A percentile compares a stretch with the other conserved stretches of the same genome.
phyloP scores from a whole-genome alignment of 768 basidiomycete genomes.

The Agaricus sinodeliciosus region DNA sequence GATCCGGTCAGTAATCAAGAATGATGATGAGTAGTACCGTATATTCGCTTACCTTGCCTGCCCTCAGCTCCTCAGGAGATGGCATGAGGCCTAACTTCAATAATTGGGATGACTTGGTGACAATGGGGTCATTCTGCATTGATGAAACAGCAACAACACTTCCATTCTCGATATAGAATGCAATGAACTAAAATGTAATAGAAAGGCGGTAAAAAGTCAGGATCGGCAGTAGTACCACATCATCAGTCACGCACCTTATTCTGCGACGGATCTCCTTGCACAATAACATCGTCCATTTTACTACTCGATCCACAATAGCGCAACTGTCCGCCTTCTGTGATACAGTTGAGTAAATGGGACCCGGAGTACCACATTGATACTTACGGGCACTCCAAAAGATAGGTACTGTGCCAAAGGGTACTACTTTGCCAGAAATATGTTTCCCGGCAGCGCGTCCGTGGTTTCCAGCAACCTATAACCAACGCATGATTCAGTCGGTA shows the following conservation, averaged over 20 bases:
- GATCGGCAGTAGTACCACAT: background rate
- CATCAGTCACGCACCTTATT: conserved; percentile 51
- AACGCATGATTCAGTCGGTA: background rate
- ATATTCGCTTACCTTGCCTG: conserved; percentile 52
- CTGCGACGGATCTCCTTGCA: conserved; percentile 68
- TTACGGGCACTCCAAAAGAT: conserved; percentile 92
- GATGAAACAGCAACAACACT: conserved; percentile 64
- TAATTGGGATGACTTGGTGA: conserved; percentile 72
- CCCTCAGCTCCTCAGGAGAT: conserved; percentile 60
- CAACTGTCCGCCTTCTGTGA: conserved; percentile 74
- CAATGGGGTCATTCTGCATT: conserved; percentile 82
- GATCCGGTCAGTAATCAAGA: background rate
- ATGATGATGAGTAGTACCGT: too few species aligned
- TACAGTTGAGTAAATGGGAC: background rate
- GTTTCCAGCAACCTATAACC: conserved; percentile 67
- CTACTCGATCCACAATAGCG: conserved; percentile 76
- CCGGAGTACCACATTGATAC: background rate
- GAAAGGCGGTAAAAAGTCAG: background rate
- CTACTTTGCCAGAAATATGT: conserved; percentile 57
- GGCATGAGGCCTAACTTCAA: conserved; percentile 79
- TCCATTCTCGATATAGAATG: conserved; percentile 65
- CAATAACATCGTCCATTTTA: conserved; percentile 68
- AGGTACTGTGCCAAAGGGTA: conserved; percentile 75
- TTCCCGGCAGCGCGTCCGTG: conserved; percentile 80
- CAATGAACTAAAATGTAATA: conserved; percentile 51